Percentiles rank a stretch among this genome's conserved stretches.
Evolutionary conservation across 2,329 filamentous ascomycete species (phyloP).

Genomic region (Colletotrichum sp.): DNA sequence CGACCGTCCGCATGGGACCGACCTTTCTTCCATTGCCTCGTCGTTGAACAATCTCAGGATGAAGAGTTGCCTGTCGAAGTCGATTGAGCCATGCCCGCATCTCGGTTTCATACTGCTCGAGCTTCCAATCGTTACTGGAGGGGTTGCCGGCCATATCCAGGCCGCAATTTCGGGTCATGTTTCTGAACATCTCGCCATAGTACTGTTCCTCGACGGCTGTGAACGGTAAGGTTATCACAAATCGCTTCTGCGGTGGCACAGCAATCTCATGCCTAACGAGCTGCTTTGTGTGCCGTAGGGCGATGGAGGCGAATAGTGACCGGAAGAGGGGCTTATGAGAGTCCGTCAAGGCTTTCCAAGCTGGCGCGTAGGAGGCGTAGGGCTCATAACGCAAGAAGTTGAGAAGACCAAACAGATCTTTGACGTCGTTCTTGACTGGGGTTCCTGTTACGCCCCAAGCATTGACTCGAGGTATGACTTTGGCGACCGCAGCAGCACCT

Average conservation of each 20-base stretch:
- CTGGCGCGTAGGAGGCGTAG: constrained; percentile 65
- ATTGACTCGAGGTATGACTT: constrained; percentile 80
- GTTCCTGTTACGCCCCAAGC: constrained; percentile 95
- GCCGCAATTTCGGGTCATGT: constrained; percentile 75
- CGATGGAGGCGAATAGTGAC: constrained; percentile 72
- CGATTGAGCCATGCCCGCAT: constrained; percentile 84
- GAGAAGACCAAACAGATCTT: constrained; percentile 80
- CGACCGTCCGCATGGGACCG: constrained; percentile 78
- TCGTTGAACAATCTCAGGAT: constrained; percentile 77
- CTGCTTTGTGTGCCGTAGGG: constrained; percentile 86
- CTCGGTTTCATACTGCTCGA: constrained; percentile 66
- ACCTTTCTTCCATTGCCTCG: constrained; percentile 66
- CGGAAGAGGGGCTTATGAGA: constrained; percentile 69
- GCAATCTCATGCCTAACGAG: constrained; percentile 78
- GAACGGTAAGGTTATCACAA: constrained; percentile 89
- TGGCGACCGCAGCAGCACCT: constrained; percentile 81
- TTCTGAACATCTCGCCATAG: constrained; percentile 76
- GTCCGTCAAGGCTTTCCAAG: constrained; percentile 73
- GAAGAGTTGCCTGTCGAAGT: constrained; percentile 82
- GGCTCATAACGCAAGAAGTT: constrained; percentile 82
- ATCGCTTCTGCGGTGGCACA: constrained; percentile 82
- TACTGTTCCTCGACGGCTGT: constrained; percentile 90
- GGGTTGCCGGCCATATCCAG: constrained; percentile 71
- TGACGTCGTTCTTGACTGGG: constrained; percentile 79
- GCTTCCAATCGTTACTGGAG: constrained; percentile 65